Evolutionary conservation across 345 rosid genomes (phyloP), one percentile per base, ranked within the genome.

Genomic region (Eucalyptus curtisii): DNA sequence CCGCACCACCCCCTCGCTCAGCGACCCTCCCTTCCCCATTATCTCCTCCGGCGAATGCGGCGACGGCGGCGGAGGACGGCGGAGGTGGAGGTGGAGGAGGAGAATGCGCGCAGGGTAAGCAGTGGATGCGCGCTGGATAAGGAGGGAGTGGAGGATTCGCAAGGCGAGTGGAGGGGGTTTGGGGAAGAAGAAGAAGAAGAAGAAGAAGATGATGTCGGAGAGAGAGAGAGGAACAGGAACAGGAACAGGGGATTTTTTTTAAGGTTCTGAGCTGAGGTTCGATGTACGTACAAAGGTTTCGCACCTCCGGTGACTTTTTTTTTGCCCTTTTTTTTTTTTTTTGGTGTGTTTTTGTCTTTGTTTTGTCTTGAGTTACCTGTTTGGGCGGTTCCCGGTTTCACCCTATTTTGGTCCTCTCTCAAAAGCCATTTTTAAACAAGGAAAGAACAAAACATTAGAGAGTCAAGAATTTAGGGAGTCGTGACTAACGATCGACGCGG

Each of bases 1-100:
- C 93, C 94, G 94, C 90, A 97, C 85, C 55, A 96, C 95, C 86
- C 97, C 90, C 85, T 96, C 98, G 95, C 97, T 96, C 16, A 97
- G 92, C 66, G 96, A 93, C 49, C 98, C 97, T 84, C 97, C 99
- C 91, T 94, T 97, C 49, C 99, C 98, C 99, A 97, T 97, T 52
- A 4, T 52, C 57, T 52, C 57, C 57, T 52, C 57, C 57, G 57
- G 57, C 57, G 25, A 19, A 52, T 7, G 57, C 89, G 6, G 48
- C 88, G 16, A 37, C 81, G 49, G 80, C 55, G 55, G 53, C 15
- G 87, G 44, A 44, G 20, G 42, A 16, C 15, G 86, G 37, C n/a
- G 24, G 30, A 33, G 25, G 79, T 8, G 40, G 47, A 44, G 79
- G 13, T 5, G 22, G 79, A 17, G 19, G 47, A 27, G 86, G 86